Evolutionary conservation across 2,329 filamentous ascomycete genomes (phyloP), one percentile per base, ranked within the genome.

Genomic region (Claviceps sp.): DNA sequence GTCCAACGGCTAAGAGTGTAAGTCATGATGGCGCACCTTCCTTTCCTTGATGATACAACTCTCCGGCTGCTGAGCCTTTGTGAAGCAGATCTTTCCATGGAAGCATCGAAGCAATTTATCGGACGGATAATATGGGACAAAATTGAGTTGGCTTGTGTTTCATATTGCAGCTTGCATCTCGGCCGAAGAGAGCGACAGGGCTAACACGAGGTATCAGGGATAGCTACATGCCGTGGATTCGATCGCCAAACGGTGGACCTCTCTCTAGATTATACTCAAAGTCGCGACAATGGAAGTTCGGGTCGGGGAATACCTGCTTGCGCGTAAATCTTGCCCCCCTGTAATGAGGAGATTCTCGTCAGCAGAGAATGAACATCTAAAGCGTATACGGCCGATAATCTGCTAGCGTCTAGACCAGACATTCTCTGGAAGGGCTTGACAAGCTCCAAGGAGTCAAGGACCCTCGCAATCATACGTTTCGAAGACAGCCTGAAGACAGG

Each of bases 171-270:
- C 47, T 42, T 50, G 45, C 48, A 50, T 51, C 38, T 54, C 53
- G 50, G 50, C 44, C 50, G 50, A 37, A 54, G 48, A 46, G 44
- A 34, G 41, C 34, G 36, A 42, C 51, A 53, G 51, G 53, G 48
- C 44, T 45, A 50, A 53, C 50, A 54, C 53, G 53, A 54, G 51
- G 53, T 38, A 45, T 30, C 51, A 54, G 30, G 53, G 53, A 54
- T 53, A 14, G 40, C 36, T 45, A 44, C 26, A 48, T 48, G 45
- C 44, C 34, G 37, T 48, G 41, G 22, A 8, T 36, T 30, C 45
- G 30, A 45, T 22, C 7, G 36, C 18, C 49, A 40, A 20, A 38
- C 22, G 20, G 13, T 26, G 34, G 34, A 26, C 30, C 20, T 9
- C 8, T 9, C 14, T 30, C 40, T 20, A 18, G 14, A 26, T 11